Percentiles rank a stretch among this genome's conserved stretches.
phyloP scores from a whole-genome alignment of 2,329 filamentous ascomycete species.

The Aureobasidium lini region DNA sequence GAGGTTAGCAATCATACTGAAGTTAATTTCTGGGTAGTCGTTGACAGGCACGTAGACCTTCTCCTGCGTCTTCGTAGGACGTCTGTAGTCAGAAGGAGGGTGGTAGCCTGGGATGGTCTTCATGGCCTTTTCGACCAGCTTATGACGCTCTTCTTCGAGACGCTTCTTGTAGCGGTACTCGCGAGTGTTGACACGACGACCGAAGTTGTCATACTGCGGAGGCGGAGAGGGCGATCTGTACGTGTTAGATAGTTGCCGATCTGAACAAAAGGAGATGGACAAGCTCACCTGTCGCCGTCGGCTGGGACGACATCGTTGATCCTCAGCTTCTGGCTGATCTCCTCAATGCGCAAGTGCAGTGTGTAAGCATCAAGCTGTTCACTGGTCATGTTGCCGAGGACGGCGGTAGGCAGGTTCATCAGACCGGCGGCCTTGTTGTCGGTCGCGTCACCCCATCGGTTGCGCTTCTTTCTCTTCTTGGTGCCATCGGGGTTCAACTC shows the following conservation, averaged over 20 bases:
- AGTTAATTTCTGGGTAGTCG: constrained; percentile 99
- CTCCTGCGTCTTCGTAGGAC: constrained; percentile 99
- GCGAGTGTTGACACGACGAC: constrained; percentile 97
- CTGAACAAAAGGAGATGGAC: not conserved
- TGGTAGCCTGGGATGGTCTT: constrained; percentile 99
- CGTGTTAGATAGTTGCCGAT: not conserved
- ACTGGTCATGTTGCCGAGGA: constrained; percentile 94
- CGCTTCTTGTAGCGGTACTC: constrained; percentile 98
- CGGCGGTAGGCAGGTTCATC: constrained; percentile 94
- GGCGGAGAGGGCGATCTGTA: constrained; percentile 85
- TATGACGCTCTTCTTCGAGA: constrained; percentile 97
- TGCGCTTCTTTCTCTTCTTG: constrained; percentile 93
- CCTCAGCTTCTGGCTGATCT: constrained; percentile 97
- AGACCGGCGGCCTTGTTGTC: constrained; percentile 98
- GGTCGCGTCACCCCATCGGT: constrained; percentile 93
- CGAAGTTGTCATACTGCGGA: constrained; percentile 98
- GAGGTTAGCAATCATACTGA: constrained; percentile 99
- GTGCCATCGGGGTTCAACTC: constrained; percentile 58
- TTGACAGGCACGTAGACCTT: constrained; percentile 99
- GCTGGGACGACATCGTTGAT: constrained; percentile 98
- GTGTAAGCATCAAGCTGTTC: constrained; percentile 98
- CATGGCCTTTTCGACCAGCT: constrained; percentile 97
- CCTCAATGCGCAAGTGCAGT: constrained; percentile 91
- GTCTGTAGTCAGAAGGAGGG: constrained; percentile 94
- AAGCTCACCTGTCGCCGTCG: constrained; percentile 81